Evolutionary conservation across 257 asterid species (phyloP), one percentile per base, ranked within the genome.

Genomic region (Echium plantagineum): DNA sequence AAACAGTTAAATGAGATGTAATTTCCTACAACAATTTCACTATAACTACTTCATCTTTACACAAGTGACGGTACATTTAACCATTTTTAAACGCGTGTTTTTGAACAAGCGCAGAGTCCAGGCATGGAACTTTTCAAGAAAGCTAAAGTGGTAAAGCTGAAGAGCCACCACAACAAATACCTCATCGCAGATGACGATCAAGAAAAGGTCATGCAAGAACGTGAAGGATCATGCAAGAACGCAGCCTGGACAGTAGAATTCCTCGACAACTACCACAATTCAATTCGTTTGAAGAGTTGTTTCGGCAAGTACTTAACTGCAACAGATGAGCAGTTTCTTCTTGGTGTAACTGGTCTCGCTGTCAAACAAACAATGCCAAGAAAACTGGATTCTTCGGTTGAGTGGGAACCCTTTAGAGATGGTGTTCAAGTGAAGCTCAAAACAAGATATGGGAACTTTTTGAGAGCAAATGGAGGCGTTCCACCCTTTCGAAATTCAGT

Each of bases 401-500:
- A 90, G 60, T 90, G 96, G 96, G 95, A 88, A 66, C 96, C 98
- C 5, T 18, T 81, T 0, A 76, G 83, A 60, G 98, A 85, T 54
- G 98, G 94, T 7, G 64, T 63, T 67, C 65, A 63, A 17, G 80
- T 87, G 31, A 85, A 72, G 77, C 78, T 90, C 2, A 85, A 82
- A 63, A 72, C 94, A 0, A 69, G 94, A 57, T 90, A 89, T 30
- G 98, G 98, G 10, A 83, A 90, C 59, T 90, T 38, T 66, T 66
- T 90, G 49, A 81, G 98, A 0, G 96, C 96, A 0, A 90, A 90
- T 62, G 95, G 93, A 7, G 98, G 98, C 0, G 55, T 85, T 67
- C 98, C 96, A 6, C 98, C 98, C 1, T 90, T 89, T 94, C 70
- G 98, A 63, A 90, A 90, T 64, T 85, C 98, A 42, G 63, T 90